Base-by-base conservation (phyloP, 441 rosid genomes). In the Pelargonium hybrid region DNA sequence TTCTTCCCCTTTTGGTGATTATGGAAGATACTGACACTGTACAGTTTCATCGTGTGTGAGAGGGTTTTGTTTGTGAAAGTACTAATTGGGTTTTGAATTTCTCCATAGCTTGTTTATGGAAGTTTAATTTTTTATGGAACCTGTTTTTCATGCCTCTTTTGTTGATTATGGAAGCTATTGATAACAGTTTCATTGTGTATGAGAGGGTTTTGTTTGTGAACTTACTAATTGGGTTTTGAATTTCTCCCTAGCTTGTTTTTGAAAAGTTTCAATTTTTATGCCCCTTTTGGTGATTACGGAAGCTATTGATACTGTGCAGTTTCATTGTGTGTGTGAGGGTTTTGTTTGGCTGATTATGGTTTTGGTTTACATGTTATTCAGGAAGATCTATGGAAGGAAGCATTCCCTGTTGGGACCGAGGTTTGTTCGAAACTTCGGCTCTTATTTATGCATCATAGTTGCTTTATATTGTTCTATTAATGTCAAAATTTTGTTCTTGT, bases 351-450 rank as follows among this genome's bases (percentile, higher is more conserved):
- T 25, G 64, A 7, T 43, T 17, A 34, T 18, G 1, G 52, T 75
- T 76, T 17, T 45, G 26, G 23, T 43, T 71, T 69, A 71, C 3
- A 39, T 75, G 61, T 69, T 68, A 23, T 86, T 74, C 80, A 95
- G 99, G 97, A 95, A 77, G 99, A 87, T 76, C 76, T 92, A 50
- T 95, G 99, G 99, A 90, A 84, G 83, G 82, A 74, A 62, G 90
- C 84, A 17, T 91, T 91, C 75, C 98, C 97, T 15, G 98, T 92
- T 73, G 99, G 99, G 54, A 95, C 98, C 0, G 99, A 95, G 99
- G 99, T 95, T 82, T 65, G 80, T 17, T 39, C 71, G n/a, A 9
- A 65, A 63, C 23, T 73, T 65, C 56, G 34, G 2, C 39, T 0
- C 14, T 65, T 50, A 50, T 50, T 14, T 50, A n/a, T 1, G 5